These are phyloP conservation scores for Vicia sativa DNA, from an alignment of 306 rosid species.

Conservation along the genomic window DNA sequence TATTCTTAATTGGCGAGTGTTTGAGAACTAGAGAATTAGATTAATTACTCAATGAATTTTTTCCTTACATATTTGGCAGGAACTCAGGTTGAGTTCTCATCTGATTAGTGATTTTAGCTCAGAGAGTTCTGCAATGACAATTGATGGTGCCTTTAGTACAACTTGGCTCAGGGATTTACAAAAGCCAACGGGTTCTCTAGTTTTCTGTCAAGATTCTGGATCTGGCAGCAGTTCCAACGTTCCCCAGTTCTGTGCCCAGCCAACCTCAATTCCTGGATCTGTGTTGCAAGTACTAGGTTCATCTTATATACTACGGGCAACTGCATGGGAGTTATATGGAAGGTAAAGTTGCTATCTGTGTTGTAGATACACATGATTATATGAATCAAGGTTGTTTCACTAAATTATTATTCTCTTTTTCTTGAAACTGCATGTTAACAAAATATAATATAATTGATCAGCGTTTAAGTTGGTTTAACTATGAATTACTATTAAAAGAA, in stretches of 20 bases:
- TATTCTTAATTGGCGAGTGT: constrained; percentile 37
- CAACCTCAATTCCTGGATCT: constrained; percentile 89
- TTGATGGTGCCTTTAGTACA: constrained; percentile 84
- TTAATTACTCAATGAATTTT: constrained; percentile 29
- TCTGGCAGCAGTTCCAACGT: constrained; percentile 55
- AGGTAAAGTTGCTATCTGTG: constrained; percentile 57
- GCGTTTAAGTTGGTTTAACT: constrained; percentile 22
- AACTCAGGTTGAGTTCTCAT: constrained; percentile 82
- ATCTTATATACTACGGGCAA: constrained; percentile 81
- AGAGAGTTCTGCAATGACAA: constrained; percentile 74
- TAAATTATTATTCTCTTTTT: constrained; percentile 18
- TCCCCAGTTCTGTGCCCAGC: constrained; percentile 78
- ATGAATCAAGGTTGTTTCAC: constrained; percentile 5
- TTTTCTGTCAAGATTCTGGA: constrained; percentile 68
- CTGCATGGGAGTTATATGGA: constrained; percentile 92
- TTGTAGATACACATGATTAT: constrained; percentile 21
- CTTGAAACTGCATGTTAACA: constrained; percentile 10
- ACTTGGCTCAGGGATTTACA: constrained; percentile 87
- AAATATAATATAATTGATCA: constrained; percentile 15
- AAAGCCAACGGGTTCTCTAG: constrained; percentile 69
- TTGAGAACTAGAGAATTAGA: constrained; percentile 12
- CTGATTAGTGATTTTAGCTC: constrained; percentile 75
- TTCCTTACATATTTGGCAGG: constrained; percentile 55
- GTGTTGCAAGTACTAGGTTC: constrained; percentile 88
- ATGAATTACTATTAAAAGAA: constrained; percentile 6